Evolutionary conservation across 164 flowering plant genomes (phyloP).

Genomic region (Brasenia schreberi): DNA sequence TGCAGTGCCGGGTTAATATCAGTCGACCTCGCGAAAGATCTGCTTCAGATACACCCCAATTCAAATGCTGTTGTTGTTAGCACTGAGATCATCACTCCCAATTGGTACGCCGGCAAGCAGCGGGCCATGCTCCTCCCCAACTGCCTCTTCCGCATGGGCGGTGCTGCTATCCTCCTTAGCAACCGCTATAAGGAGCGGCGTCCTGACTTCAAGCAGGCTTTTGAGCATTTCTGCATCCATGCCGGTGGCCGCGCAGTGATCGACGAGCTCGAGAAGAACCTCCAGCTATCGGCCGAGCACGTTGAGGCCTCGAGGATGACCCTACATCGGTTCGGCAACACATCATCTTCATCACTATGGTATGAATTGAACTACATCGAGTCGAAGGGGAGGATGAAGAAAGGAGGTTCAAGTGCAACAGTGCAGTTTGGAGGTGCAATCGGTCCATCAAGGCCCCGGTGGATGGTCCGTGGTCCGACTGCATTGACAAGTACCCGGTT

Average conservation of each 20-base stretch:
- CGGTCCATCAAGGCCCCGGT: constrained; percentile 1
- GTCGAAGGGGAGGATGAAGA: constrained; percentile 24
- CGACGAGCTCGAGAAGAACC: constrained; percentile 16
- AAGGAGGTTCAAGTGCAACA: constrained; percentile 27
- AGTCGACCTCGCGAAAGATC: constrained; percentile 25
- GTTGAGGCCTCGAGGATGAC: constrained; percentile 33
- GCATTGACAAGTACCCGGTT: constrained; percentile 6
- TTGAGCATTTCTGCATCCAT: constrained; percentile 32
- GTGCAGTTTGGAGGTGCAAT: constrained; percentile 19
- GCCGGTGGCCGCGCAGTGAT: constrained; percentile 32
- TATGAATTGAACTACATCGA: constrained; percentile 26
- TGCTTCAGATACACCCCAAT: constrained; percentile 16
- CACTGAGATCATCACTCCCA: constrained; percentile 17
- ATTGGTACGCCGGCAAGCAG: constrained; percentile 16
- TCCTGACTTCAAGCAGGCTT: constrained; percentile 19
- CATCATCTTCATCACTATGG: constrained; percentile 28
- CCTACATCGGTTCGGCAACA: constrained; percentile 25
- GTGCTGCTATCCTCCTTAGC: constrained; percentile 16
- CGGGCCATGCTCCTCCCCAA: constrained; percentile 19
- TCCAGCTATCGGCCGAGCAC: constrained; percentile 16
- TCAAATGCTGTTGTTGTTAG: constrained; percentile 16
- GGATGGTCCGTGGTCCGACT: constrained; percentile 12
- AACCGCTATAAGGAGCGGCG: constrained; percentile 7
- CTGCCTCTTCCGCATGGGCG: constrained; percentile 27
- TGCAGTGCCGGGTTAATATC: constrained; percentile 34